These are phyloP conservation scores for Mycena kentingensis DNA, from an alignment of 768 basidiomycete species.

Conservation along the genomic window DNA sequence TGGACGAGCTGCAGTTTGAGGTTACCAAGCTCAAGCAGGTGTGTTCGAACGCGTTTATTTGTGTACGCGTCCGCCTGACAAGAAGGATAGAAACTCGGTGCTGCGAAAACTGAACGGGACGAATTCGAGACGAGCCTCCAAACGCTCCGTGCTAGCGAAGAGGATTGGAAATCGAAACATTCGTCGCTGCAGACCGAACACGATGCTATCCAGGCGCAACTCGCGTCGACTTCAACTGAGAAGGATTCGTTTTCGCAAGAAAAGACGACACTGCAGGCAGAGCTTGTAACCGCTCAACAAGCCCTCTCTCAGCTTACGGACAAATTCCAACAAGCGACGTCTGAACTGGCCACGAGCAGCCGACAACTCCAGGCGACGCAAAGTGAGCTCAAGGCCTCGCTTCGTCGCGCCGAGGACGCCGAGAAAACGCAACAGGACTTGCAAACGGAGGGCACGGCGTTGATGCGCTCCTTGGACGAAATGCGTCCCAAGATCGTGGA, in stretches of 20 bases:
- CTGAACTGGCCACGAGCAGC: constrained; percentile 53
- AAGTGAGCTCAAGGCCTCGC: constrained; percentile 64
- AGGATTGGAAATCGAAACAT: constrained; percentile 50
- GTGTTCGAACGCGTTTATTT: constrained; percentile 16
- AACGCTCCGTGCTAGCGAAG: constrained; percentile 43
- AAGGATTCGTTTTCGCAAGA: constrained; percentile 51
- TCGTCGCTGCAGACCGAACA: constrained; percentile 46
- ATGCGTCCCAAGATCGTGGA: constrained; percentile 85
- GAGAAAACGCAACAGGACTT: constrained; percentile 72
- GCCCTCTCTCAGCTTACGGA: constrained; percentile 57
- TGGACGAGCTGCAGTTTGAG: constrained; percentile 82
- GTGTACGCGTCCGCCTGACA: constrained; percentile 7
- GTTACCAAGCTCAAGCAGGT: constrained; percentile 80
- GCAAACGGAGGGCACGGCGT: constrained; percentile 73
- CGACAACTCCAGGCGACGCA: constrained; percentile 63
- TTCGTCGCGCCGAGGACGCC: constrained; percentile 71
- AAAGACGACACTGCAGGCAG: constrained; percentile 49
- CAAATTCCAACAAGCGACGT: constrained; percentile 55
- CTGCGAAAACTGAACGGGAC: constrained; percentile 65
- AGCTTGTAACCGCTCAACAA: constrained; percentile 47
- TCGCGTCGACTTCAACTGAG: constrained; percentile 48
- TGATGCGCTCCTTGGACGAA: constrained; percentile 82
- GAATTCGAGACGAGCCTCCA: constrained; percentile 50
- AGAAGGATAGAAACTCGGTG: constrained; percentile 49
- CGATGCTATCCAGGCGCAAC: constrained; percentile 40